Base-by-base conservation (phyloP, 306 rosid genomes). In the Vigna mungo region DNA sequence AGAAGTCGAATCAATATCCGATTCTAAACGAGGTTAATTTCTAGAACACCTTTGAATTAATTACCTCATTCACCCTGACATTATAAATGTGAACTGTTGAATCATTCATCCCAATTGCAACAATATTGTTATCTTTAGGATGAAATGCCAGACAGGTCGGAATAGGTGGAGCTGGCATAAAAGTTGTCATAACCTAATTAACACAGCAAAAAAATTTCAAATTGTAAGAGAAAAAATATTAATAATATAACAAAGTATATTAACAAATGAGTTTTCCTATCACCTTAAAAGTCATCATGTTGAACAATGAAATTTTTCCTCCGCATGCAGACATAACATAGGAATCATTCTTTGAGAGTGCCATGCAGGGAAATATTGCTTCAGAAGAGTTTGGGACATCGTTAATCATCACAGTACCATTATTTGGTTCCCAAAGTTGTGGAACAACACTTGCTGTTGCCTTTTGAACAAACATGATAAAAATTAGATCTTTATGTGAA, bases 101-200 rank as follows among this genome's bases (percentile, higher is more conserved):
- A 82, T 91, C 92, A 59, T 83, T 90, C 92, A 81, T 88, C 84
- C 97, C 97, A 7, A 89, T 81, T 58, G 97, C 98, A 9, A 88
- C 34, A 64, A 91, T 78, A 82, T 91, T 91, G 83, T 93, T 91
- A 83, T 93, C 92, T 61, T 59, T 76, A 61, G 95, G 98, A 74
- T 86, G 90, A 63, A 93, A 91, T 3, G 85, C 89, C 14, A 91
- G 74, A 80, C 53, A 88, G 18, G 96, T 88, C 32, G 97, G 77
- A 60, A 86, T 76, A 12, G 97, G 96, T 3, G 92, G 96, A 41
- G 93, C 89, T 43, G 85, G 9, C 93, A 89, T 82, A 64, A 86
- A 89, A 43, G 87, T 87, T 60, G 83, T 81, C 90, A 84, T 89
- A 30, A 87, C 87, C 96, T 93, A n/a, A n/a, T n/a, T n/a, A 51